Evolutionary conservation across 768 basidiomycete genomes (phyloP), one percentile per base, ranked within the genome.

Genomic region (Podaxis mareebaensis): DNA sequence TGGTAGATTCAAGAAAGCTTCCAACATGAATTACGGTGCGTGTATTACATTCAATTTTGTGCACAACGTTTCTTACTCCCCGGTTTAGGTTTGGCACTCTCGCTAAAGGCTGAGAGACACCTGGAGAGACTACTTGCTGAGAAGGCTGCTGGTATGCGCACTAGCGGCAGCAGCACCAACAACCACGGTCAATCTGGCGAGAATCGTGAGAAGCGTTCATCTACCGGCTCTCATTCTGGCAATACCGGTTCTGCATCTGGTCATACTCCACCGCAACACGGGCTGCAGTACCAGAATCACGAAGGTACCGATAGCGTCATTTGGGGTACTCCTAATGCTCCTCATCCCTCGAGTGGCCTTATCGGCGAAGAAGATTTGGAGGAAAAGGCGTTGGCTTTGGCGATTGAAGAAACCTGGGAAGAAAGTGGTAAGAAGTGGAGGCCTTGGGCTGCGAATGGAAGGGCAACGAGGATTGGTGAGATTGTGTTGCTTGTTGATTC

Each of bases 1-100:
- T 3, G 94, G 95, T 36, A 83, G 93, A 22, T 96, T 96, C 82
- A 96, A 96, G 81, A 96, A 96, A 76, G 93, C 93, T 0, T 89
- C 87, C 15, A 96, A 96, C 75, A 88, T 96, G 89, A 96, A 96
- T 72, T 94, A 90, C 68, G 92, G 84, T 70, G 51, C 0, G 68
- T 68, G 22, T 10, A 22, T 53, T 44, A 24, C 38, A 13, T 28
- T 53, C 26, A 17, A 5, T 33, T 52, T 17, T 33, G 3, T 22
- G 24, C 6, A 4, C 22, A 5, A 12, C 15, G 30, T 2, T 39
- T 7, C 39, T 61, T 36, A 64, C 2, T 40, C 28, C 28, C 3
- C 7, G n/a, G 55, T 3, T 12, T 59, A 68, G 67, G 82, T 6
- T 81, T 92, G n/a, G 81, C 82, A 6, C 79, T 93, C 4, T 89